phyloP scores from a whole-genome alignment of 2,329 filamentous ascomycete genomes.

The Trichoderma koningiopsis region DNA sequence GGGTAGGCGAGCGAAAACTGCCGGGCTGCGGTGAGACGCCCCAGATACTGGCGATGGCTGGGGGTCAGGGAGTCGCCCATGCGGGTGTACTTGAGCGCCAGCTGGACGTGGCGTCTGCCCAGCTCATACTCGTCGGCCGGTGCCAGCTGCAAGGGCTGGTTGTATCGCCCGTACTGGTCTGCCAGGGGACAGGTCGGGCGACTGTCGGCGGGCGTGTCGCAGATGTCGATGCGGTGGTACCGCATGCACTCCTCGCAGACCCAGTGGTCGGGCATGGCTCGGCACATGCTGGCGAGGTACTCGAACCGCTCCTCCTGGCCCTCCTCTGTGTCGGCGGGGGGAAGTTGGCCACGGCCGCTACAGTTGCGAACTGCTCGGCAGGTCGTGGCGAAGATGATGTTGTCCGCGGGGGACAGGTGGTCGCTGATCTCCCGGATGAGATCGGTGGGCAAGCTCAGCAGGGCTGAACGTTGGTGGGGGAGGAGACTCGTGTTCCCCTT shows the following conservation, averaged over 20 bases:
- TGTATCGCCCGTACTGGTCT: not conserved
- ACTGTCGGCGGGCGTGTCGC: not conserved
- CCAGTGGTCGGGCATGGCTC: conserved; percentile 25
- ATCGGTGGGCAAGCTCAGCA: conserved; percentile 15
- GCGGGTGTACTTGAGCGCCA: conserved; percentile 27
- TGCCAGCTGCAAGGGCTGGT: not conserved
- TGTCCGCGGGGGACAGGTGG: conserved; percentile 1
- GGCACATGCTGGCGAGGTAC: conserved; percentile 19
- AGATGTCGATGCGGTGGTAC: not conserved
- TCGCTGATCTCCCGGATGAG: conserved; percentile 6
- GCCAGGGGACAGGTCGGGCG: not conserved
- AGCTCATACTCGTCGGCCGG: not conserved
- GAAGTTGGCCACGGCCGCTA: not conserved
- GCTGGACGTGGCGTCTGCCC: conserved; percentile 23
- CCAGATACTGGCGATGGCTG: not conserved
- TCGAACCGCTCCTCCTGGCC: not conserved
- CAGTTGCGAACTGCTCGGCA: not conserved
- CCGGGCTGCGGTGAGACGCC: not conserved
- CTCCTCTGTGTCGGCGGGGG: not conserved
- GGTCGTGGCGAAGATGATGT: conserved; percentile 8
- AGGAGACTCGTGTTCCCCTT: not conserved
- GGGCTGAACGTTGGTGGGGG: not conserved
- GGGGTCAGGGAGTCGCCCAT: not conserved
- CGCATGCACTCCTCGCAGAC: conserved; percentile 26
- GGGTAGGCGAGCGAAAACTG: not conserved